These are phyloP conservation scores for Lactarius psammicola DNA, from an alignment of 768 basidiomycete species.

Conservation along the genomic window DNA sequence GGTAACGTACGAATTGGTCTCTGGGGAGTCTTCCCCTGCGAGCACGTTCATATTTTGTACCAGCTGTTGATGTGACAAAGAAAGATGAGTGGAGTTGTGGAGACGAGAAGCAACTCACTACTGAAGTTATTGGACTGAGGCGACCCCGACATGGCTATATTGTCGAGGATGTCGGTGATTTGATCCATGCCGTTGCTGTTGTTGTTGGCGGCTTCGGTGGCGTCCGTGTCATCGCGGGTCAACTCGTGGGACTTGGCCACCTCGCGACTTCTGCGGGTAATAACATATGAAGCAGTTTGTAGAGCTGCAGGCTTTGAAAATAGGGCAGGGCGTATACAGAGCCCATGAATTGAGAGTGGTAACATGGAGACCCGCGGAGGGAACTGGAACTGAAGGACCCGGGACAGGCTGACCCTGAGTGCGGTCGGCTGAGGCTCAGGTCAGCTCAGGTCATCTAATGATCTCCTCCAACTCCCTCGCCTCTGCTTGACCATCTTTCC, in stretches of 20 bases:
- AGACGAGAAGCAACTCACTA: constrained; percentile 2
- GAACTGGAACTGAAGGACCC: constrained; percentile 10
- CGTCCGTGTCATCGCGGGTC: not conserved
- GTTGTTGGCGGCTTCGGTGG: not conserved
- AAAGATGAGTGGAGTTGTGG: not conserved
- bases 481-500: constrained; percentile 9
- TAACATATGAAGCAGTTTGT: not conserved
- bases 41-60: constrained; percentile 21
- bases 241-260: not conserved
- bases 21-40: constrained; percentile 25
- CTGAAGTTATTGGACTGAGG: constrained; percentile 11
- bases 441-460: constrained; percentile 1
- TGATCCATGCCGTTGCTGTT: not conserved
- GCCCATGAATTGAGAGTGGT: not conserved
- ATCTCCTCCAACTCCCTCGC: not conserved
- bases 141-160: not conserved
- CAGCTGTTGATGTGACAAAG: not conserved
- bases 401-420: constrained; percentile 14
- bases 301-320: not conserved
- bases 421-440: not conserved
- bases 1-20: constrained; percentile 27
- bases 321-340: not conserved
- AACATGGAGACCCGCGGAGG: constrained; percentile 17
- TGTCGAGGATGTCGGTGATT: constrained; percentile 21
- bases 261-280: constrained; percentile 1